A percentile compares a stretch with the other conserved stretches of the same genome.
These are phyloP conservation scores for Monascus ruber DNA, from an alignment of 2,329 filamentous ascomycete species.

Conservation along the genomic window DNA sequence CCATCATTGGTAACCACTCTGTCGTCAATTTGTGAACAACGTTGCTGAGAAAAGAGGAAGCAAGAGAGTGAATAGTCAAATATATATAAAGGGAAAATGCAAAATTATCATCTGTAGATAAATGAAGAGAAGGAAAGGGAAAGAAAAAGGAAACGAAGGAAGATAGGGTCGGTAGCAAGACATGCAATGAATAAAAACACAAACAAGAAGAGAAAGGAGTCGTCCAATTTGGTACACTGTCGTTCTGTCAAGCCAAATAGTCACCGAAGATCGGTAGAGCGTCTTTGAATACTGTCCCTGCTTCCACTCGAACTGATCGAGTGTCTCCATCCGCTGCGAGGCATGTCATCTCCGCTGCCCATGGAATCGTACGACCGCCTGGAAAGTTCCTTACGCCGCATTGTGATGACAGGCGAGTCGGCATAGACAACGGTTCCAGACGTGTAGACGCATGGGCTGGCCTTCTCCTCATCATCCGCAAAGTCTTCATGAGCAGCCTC, in stretches of 20 bases:
- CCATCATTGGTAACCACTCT: too few relatives aligned
- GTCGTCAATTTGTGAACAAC: too few relatives aligned
- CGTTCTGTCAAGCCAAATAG: too few relatives aligned
- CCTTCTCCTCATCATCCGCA: constrained; percentile 35
- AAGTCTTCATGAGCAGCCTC: constrained; percentile 40
- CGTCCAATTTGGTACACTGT: too few relatives aligned
- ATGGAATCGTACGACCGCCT: constrained; percentile 13
- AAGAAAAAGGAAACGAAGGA: constrained; percentile 1
- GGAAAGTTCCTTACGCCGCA: constrained; percentile 28
- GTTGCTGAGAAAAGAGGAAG: not conserved
- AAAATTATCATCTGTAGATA: not conserved
- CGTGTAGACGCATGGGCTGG: constrained; percentile 36
- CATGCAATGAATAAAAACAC: too few relatives aligned
- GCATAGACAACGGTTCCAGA: constrained; percentile 40
- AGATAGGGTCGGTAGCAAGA: constrained; percentile 1
- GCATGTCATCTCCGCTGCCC: constrained; percentile 3
- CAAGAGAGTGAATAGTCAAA: not conserved
- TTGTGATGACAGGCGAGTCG: constrained; percentile 33
- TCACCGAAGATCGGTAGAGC: not conserved
- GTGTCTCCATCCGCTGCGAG: constrained; percentile 6
- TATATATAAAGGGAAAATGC: constrained; percentile 1
- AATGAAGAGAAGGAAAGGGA: not conserved
- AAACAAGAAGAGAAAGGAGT: too few relatives aligned
- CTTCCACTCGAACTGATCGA: constrained; percentile 3
- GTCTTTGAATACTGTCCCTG: not conserved